phyloP scores from a whole-genome alignment of 2,329 filamentous ascomycete species.

The Blumeria hordei region DNA sequence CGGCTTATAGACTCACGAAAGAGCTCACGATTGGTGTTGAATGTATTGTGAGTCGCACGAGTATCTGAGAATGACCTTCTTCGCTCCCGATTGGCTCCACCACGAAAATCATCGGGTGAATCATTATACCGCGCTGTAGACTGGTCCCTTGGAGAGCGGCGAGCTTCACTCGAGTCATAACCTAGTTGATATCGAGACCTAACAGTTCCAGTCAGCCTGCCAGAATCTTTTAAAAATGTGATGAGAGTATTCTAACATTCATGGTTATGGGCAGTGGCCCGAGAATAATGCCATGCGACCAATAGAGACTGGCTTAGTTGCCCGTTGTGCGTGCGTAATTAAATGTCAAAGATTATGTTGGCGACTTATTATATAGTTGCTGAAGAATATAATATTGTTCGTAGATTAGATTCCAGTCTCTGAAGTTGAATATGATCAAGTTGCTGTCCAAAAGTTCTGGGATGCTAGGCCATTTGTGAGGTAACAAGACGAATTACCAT shows the following conservation, averaged over 20 bases:
- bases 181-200: slow-evolving; percentile 15
- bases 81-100: slow-evolving; percentile 11
- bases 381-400: background rate
- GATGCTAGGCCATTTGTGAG: background rate
- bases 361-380: background rate
- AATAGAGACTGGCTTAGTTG: background rate
- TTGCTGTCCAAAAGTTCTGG: background rate
- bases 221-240: slow-evolving; percentile 4
- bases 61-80: slow-evolving; percentile 12
- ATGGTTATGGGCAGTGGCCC: slow-evolving; percentile 13
- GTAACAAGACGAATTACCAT: background rate
- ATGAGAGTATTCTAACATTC: slow-evolving; percentile 10
- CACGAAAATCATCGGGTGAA: slow-evolving; percentile 12
- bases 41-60: slow-evolving; percentile 23
- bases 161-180: slow-evolving; percentile 17
- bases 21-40: slow-evolving; percentile 31
- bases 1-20: slow-evolving; percentile 24
- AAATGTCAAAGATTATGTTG: background rate
- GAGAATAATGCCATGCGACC: slow-evolving; percentile 1
- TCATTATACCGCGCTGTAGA: slow-evolving; percentile 17
- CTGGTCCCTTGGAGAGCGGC: slow-evolving; percentile 18
- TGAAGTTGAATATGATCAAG: background rate
- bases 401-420: background rate
- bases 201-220: background rate
- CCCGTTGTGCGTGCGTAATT: background rate